Percentiles rank a stretch among this genome's conserved stretches.
These are phyloP conservation scores for Ustilago cynodontis DNA, from an alignment of 1,284 basidiomycete genomes.

Conservation along the genomic window DNA sequence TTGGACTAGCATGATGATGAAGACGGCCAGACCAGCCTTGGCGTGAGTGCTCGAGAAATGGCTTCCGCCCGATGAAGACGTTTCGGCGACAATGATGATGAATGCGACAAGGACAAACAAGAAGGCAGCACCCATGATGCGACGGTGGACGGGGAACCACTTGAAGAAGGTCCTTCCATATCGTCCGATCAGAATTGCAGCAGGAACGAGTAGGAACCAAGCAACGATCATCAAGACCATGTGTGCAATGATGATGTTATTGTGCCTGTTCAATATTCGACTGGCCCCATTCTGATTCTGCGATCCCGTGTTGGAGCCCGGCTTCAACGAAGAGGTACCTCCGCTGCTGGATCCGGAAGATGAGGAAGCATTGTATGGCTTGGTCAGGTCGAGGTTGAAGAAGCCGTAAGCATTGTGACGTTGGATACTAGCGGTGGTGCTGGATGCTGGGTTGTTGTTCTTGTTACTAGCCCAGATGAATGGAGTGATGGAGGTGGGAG, in stretches of 20 bases:
- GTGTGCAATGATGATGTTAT: conserved; percentile 54
- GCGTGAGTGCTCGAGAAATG: conserved; percentile 61
- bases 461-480: conserved; percentile 61
- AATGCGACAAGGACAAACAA: conserved; percentile 74
- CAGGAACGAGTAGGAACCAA: conserved; percentile 76
- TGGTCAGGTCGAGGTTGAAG: conserved; percentile 56
- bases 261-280: conserved; percentile 32
- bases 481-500: conserved; percentile 26
- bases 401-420: conserved; percentile 48
- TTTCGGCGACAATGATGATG: conserved; percentile 74
- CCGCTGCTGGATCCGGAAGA: conserved; percentile 14
- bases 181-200: conserved; percentile 76
- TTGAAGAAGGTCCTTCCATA: conserved; percentile 75
- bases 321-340: conserved; percentile 12
- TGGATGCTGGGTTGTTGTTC: conserved; percentile 31
- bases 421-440: conserved; percentile 25
- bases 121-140: conserved; percentile 72
- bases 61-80: conserved; percentile 13
- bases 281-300: conserved; percentile 1
- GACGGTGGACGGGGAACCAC: conserved; percentile 76
- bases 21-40: conserved; percentile 76
- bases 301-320: conserved; percentile 6
- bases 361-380: conserved; percentile 35
- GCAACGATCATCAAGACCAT: conserved; percentile 71
- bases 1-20: conserved; percentile 77